Evolutionary conservation across 1,284 basidiomycete species (phyloP), one percentile per base, ranked within the genome.

Genomic region (Mrakiaceae sp.): DNA sequence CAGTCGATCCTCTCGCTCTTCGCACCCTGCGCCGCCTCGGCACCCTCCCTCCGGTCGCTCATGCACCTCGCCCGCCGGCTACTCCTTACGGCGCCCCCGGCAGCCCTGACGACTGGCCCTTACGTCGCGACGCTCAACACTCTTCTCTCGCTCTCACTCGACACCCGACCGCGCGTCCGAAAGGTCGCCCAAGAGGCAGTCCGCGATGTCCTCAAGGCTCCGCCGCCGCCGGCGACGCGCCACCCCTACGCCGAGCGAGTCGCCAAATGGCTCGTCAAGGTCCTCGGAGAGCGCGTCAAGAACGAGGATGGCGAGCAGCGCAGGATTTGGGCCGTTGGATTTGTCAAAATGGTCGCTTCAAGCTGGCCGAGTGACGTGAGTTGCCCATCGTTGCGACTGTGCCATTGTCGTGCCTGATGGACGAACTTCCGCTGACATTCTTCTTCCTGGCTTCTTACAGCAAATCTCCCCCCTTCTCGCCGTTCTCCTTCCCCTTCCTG

Each of bases 131-230:
- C 65, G 46, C 80, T 94, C 39, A 87, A 90, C 71, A 80, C 82
- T 16, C 86, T 95, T 58, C 79, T 98, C 58, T 85, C 88, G 67
- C 79, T 98, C 60, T 87, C 85, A 70, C 79, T 92, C 60, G 95
- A 98, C 78, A 82, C 86, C 2, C 80, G 95, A 56, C 95, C 96
- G 49, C 98, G 98, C 79, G 91, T 98, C 58, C 84, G 96, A 65
- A 93, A 86, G 76, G 84, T 87, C 69, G 93, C 95, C 8, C 87
- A 88, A 64, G 92, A 97, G 70, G 83, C 90, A 39, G 82, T 98
- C 52, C 82, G 81, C 68, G 86, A 89, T 69, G 80, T 93, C 4
- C 80, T 94, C 43, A 79, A 81, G 5, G 81, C 81, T 11, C 90
- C 92, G 12, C 87, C 90, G 1, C 79, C 84, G 5, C 92, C 92